A percentile compares a stretch with the other conserved stretches of the same genome.
Conservation (phyloP, 805 yeast genomes). For the Nakazawaea siamensis region DNA sequence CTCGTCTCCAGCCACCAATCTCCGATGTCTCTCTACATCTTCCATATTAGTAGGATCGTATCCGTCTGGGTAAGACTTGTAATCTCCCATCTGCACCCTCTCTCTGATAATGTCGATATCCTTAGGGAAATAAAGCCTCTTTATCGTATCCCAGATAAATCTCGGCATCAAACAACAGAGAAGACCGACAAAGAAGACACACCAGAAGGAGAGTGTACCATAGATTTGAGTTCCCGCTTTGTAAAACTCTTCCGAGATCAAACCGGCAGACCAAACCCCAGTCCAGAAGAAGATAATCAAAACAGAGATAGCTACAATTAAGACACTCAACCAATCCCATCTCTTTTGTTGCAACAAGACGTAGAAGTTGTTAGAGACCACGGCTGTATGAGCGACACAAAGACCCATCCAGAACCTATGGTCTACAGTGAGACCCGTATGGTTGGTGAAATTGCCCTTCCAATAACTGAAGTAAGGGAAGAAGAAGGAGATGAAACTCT, state of each 20-base stretch:
- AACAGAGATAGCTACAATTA: conserved; percentile 50
- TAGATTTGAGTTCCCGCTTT: conserved; percentile 58
- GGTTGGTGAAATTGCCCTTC: conserved; percentile 33
- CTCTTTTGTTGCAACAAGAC: conserved; percentile 60
- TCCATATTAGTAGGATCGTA: conserved; percentile 46
- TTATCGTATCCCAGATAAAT: conserved; percentile 40
- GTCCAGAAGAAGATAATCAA: conserved; percentile 67
- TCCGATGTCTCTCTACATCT: conserved; percentile 16
- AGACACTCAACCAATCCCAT: conserved; percentile 72
- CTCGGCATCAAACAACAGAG: conserved; percentile 51
- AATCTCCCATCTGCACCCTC: conserved; percentile 43
- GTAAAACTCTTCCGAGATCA: conserved; percentile 50
- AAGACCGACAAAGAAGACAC: conserved; percentile 56
- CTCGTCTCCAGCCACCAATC: not conserved
- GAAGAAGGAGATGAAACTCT: conserved; percentile 63
- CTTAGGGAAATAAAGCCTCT: conserved; percentile 45
- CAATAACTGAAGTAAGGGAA: conserved; percentile 57
- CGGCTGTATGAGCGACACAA: conserved; percentile 58
- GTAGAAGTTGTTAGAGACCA: conserved; percentile 58
- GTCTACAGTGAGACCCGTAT: conserved; percentile 51
- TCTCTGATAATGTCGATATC: conserved; percentile 72
- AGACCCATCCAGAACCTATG: conserved; percentile 72
- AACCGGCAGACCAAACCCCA: conserved; percentile 64
- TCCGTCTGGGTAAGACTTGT: conserved; percentile 36
- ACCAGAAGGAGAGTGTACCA: conserved; percentile 61